Base-by-base conservation (phyloP, 352 stramenopile genomes). In the Pythium vanterpoolii region DNA sequence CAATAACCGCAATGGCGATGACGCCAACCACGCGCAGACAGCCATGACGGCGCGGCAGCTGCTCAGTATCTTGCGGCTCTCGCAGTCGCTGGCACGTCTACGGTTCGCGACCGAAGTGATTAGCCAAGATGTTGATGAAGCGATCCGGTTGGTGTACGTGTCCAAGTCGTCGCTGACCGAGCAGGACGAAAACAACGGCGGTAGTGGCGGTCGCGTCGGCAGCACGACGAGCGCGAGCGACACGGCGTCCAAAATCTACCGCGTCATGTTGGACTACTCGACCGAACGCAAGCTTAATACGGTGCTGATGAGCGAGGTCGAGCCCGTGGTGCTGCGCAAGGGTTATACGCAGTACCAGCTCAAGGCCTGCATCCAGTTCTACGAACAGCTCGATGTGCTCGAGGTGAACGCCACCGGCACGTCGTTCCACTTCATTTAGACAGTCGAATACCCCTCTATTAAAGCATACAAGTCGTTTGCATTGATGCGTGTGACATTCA, bases 41-140 rank as follows among this genome's bases (percentile, higher is more conserved):
- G 89, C 95, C 48, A 99, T 99, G 96, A 99, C 98, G 5, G 96
- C 97, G 28, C 89, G 98, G 45, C 97, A 99, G 76, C 73, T 99
- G 36, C 75, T 99, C 27, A 99, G 96, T 70, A 99, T 99, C 68
- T 77, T 99, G 30, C 95, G 98, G 21, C 84, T 99, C 34, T 97
- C 90, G 14, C 90, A 98, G 60, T 94, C 97, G n/a, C 84, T 99
- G 1, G 97, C 97, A 24, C 85, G 97, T 31, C 77, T 99, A 34
- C 88, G 96, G 19, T 99, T 99, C 68, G 89, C 89, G 31, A 96
- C 81, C 0, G 84, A 96, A 63, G 96, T 99, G 11, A 96, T 97
- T 47, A 83, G 89, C 42, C 93, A 98, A 59, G 98, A 99, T 72
- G 97, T 99, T 3, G 95, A 99, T 60, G 98, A 99, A 80, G 97